Conservation (phyloP, 345 rosid genomes). For the Gossypium arboreum region DNA sequence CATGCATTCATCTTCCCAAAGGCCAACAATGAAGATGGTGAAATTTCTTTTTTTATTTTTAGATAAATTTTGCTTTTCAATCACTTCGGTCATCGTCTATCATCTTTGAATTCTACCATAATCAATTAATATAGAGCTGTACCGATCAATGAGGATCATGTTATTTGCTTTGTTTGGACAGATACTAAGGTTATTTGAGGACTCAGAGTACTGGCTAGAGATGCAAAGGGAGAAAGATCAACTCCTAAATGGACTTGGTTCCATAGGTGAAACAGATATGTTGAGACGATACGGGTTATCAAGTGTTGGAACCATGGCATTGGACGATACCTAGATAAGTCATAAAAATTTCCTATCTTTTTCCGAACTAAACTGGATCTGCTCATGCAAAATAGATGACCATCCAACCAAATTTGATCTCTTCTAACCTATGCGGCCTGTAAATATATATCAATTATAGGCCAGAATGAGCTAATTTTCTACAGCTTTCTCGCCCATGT, state of each 20-base stretch:
- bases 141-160: neutral
- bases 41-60: neutral
- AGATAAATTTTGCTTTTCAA: neutral
- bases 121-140: neutral
- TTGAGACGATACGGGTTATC: slow-evolving; percentile 16
- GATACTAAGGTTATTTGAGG: slow-evolving; percentile 32
- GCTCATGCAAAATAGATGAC: neutral
- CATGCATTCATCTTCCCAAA: slow-evolving; percentile 29
- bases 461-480: neutral
- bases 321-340: neutral
- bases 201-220: slow-evolving; percentile 24
- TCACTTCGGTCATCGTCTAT: neutral
- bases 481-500: neutral
- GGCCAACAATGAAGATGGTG: slow-evolving; percentile 39
- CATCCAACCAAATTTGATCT: neutral
- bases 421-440: neutral
- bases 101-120: neutral
- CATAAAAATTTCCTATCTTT: neutral
- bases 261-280: slow-evolving; percentile 16
- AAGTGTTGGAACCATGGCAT: slow-evolving; percentile 5
- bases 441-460: neutral
- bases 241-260: slow-evolving; percentile 17
- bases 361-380: neutral
- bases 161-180: slow-evolving; percentile 20
- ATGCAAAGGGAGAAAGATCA: slow-evolving; percentile 26